Percentiles rank a stretch among this genome's conserved stretches.
Evolutionary conservation across 106 monocot species (phyloP).

Genomic region (Acanthochlamys bracteata): DNA sequence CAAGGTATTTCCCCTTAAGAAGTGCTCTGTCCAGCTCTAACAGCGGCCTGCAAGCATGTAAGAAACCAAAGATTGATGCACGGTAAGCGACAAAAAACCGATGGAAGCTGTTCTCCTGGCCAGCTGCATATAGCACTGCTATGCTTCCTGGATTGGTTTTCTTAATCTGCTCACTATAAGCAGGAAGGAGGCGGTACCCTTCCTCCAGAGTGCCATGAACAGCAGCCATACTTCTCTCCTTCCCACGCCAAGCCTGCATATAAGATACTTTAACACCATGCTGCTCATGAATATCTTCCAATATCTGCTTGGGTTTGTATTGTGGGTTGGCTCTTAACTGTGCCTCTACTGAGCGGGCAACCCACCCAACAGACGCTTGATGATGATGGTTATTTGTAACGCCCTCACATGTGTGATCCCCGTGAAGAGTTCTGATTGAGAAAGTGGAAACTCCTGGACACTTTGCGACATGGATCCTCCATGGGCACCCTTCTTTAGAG

Average conservation of each 20-base stretch:
- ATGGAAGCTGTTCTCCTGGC: slow-evolving; percentile 79
- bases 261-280: slow-evolving; percentile 96
- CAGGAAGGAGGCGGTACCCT: slow-evolving; percentile 79
- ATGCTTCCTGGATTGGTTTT: slow-evolving; percentile 85
- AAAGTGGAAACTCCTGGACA: slow-evolving; percentile 81
- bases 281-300: slow-evolving; percentile 86
- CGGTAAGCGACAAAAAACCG: slow-evolving; percentile 75
- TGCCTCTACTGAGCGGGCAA: slow-evolving; percentile 88
- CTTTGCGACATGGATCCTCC: slow-evolving; percentile 94
- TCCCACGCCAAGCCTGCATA: slow-evolving; percentile 99
- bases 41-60: slow-evolving; percentile 86
- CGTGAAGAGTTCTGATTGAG: slow-evolving; percentile 85
- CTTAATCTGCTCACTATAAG: slow-evolving; percentile 76
- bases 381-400: slow-evolving; percentile 83
- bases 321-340: slow-evolving; percentile 77
- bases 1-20: slow-evolving; percentile 93
- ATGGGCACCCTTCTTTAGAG: slow-evolving; percentile 90
- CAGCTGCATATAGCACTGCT: slow-evolving; percentile 58
- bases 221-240: slow-evolving; percentile 90
- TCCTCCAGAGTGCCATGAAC: slow-evolving; percentile 96
- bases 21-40: slow-evolving; percentile 80
- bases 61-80: slow-evolving; percentile 83
- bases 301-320: slow-evolving; percentile 91
- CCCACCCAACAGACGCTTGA: slow-evolving; percentile 98
- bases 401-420: slow-evolving; percentile 83